phyloP scores from a whole-genome alignment of 202 grass and related monocot genomes.

The Dendrocalamus latiflorus region DNA sequence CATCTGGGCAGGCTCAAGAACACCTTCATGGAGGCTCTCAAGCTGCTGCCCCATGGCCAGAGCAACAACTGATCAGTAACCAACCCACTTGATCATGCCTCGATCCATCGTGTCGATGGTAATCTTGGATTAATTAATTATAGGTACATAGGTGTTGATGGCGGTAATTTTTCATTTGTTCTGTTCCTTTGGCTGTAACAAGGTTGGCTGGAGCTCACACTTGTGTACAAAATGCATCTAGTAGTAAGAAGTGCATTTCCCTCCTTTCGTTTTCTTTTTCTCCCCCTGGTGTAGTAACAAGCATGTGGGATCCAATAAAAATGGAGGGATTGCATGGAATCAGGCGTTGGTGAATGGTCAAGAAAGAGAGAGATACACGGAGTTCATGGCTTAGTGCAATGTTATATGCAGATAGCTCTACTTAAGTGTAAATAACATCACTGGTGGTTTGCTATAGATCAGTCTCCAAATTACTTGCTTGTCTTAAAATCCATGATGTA shows the following conservation, averaged over 20 bases:
- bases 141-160: neutral
- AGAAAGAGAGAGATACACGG: neutral
- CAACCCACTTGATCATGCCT: neutral
- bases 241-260: neutral
- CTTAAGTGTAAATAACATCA: neutral
- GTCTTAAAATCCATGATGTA: neutral
- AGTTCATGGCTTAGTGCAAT: neutral
- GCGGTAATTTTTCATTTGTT: constrained; percentile 14
- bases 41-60: constrained; percentile 57
- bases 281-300: neutral
- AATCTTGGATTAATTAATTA: neutral
- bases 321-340: neutral
- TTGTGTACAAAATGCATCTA: neutral
- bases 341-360: too few species aligned
- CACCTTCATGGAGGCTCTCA: constrained; percentile 59
- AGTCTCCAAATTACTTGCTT: neutral
- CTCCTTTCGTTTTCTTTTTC: neutral
- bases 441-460: neutral
- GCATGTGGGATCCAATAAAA: neutral
- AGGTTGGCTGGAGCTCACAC: neutral
- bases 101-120: neutral
- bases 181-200: constrained; percentile 6
- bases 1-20: constrained; percentile 72
- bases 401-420: neutral
- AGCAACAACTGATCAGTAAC: neutral